Evolutionary conservation across 2,329 filamentous ascomycete species (phyloP).

Genomic region (Colletotrichum liaoningense): DNA sequence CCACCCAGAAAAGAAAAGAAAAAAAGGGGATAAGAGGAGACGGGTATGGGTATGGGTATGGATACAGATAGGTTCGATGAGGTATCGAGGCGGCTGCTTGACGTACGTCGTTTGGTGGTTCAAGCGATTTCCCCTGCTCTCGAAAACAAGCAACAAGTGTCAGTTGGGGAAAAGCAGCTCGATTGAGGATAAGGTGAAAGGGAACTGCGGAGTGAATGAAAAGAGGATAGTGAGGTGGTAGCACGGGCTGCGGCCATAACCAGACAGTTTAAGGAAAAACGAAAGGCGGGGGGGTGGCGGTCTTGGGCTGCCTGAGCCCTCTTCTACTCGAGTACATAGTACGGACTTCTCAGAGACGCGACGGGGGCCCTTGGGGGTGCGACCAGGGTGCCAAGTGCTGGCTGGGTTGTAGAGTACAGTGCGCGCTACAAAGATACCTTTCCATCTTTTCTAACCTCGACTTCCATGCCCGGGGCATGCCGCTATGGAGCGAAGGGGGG

Average conservation of each 20-base stretch:
- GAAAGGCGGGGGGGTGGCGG: slow-evolving; percentile 43
- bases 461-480: neutral
- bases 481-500: neutral
- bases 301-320: slow-evolving; percentile 18
- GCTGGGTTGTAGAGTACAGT: slow-evolving; percentile 32
- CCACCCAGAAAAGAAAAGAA: slow-evolving; percentile 40
- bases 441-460: neutral
- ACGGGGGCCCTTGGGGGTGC: slow-evolving; percentile 26
- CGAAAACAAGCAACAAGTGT: slow-evolving; percentile 51
- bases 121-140: slow-evolving; percentile 48
- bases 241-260: slow-evolving; percentile 57
- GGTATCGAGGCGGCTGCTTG: neutral
- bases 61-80: neutral
- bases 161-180: slow-evolving; percentile 47
- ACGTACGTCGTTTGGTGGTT: slow-evolving; percentile 42
- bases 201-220: slow-evolving; percentile 61
- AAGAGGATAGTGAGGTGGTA: slow-evolving; percentile 63
- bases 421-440: slow-evolving; percentile 21
- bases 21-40: slow-evolving; percentile 34
- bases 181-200: slow-evolving; percentile 53
- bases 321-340: neutral
- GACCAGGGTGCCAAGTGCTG: slow-evolving; percentile 31
- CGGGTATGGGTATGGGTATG: neutral
- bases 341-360: slow-evolving; percentile 24
- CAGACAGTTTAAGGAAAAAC: slow-evolving; percentile 52